Percentiles rank a stretch among this genome's conserved stretches.
These are phyloP conservation scores for Cyberlindnera meyerae DNA, from an alignment of 805 yeast genomes.

Conservation along the genomic window DNA sequence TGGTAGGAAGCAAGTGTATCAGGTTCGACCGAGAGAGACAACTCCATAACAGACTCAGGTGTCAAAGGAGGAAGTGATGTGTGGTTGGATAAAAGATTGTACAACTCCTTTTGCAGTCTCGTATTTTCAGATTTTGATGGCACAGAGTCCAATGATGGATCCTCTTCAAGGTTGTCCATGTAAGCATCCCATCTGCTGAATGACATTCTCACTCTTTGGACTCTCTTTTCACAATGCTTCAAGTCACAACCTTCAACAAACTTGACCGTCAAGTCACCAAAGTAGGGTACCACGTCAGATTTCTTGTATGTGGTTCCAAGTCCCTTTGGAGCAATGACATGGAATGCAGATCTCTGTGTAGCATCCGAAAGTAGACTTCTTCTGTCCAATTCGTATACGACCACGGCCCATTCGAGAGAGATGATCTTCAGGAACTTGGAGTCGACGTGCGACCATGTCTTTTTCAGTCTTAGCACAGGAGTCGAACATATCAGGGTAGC, in stretches of 20 bases:
- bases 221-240: slow-evolving; percentile 56
- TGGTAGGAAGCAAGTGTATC: slow-evolving; percentile 42
- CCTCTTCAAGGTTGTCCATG: slow-evolving; percentile 43
- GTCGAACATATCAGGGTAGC: slow-evolving; percentile 78
- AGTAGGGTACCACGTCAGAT: slow-evolving; percentile 78
- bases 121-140: slow-evolving; percentile 22
- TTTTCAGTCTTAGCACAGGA: slow-evolving; percentile 68
- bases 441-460: slow-evolving; percentile 72
- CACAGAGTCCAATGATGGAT: slow-evolving; percentile 26
- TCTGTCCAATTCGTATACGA: slow-evolving; percentile 81
- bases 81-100: slow-evolving; percentile 43
- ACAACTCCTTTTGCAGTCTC: slow-evolving; percentile 36
- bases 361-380: slow-evolving; percentile 57
- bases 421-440: slow-evolving; percentile 53
- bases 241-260: slow-evolving; percentile 34
- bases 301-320: slow-evolving; percentile 74
- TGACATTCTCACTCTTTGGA: slow-evolving; percentile 65
- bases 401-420: slow-evolving; percentile 87
- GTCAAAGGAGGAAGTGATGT: slow-evolving; percentile 37
- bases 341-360: slow-evolving; percentile 54
- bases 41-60: slow-evolving; percentile 52
- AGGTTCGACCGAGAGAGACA: slow-evolving; percentile 64
- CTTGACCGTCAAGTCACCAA: slow-evolving; percentile 73
- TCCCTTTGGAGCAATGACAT: slow-evolving; percentile 83
- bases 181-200: slow-evolving; percentile 82